phyloP scores from a whole-genome alignment of 805 yeast species.

The Yarrowia deformans region DNA sequence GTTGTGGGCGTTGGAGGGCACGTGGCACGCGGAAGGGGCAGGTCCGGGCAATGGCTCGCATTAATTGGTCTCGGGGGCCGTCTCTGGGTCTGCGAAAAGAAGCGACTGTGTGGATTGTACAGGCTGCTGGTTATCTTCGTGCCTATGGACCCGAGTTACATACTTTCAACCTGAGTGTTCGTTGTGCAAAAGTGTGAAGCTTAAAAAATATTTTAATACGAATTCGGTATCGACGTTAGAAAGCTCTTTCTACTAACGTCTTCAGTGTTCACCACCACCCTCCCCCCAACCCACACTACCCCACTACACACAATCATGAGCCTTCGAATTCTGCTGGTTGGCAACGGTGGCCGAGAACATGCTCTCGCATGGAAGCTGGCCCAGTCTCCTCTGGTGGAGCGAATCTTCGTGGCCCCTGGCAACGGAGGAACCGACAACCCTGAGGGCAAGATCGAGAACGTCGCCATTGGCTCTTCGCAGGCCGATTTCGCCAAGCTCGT shows the following conservation, averaged over 20 bases:
- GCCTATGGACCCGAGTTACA: slow-evolving; percentile 24
- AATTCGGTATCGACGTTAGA: slow-evolving; percentile 6
- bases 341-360: slow-evolving; percentile 99
- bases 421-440: slow-evolving; percentile 85
- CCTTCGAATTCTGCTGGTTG: slow-evolving; percentile 79
- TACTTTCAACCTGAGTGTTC: neutral
- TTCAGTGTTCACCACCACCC: neutral
- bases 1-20: slow-evolving; percentile 3
- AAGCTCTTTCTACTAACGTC: slow-evolving; percentile 6
- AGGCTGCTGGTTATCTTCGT: neutral
- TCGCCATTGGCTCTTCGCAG: slow-evolving; percentile 70
- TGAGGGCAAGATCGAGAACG: slow-evolving; percentile 65
- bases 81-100: neutral
- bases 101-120: neutral
- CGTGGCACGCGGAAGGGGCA: neutral
- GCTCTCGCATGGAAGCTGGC: slow-evolving; percentile 91
- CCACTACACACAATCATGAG: slow-evolving; percentile 32
- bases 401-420: slow-evolving; percentile 93
- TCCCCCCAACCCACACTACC: neutral
- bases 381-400: slow-evolving; percentile 73
- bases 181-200: slow-evolving; percentile 11
- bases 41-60: slow-evolving; percentile 3
- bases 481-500: slow-evolving; percentile 74
- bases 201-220: slow-evolving; percentile 31
- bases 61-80: neutral